These are phyloP conservation scores for Fusarium temperatum DNA, from an alignment of 2,329 filamentous ascomycete species.

Conservation along the genomic window DNA sequence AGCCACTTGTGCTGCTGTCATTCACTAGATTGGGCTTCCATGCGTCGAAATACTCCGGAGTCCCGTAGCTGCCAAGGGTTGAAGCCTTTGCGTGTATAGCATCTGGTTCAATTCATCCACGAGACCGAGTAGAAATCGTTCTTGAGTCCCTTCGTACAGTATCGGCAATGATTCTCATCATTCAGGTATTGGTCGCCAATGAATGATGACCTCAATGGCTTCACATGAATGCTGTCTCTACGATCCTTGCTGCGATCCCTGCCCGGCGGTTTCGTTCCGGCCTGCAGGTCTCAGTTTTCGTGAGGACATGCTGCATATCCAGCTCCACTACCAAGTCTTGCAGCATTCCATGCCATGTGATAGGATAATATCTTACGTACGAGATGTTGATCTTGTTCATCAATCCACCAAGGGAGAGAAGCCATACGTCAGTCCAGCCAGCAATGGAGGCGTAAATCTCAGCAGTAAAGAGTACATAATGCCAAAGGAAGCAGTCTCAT, in stretches of 20 bases:
- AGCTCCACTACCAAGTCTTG: not conserved
- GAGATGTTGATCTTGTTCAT: not conserved
- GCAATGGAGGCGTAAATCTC: not conserved
- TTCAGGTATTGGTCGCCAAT: too few species aligned
- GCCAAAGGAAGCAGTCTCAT: too few species aligned
- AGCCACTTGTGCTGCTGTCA: not conserved
- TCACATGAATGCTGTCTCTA: not conserved
- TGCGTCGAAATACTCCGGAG: not conserved
- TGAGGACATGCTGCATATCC: not conserved
- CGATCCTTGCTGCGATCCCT: not conserved
- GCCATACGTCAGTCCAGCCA: not conserved
- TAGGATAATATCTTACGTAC: not conserved
- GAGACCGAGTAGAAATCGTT: not conserved
- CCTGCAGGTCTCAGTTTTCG: not conserved
- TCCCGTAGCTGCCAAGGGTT: not conserved
- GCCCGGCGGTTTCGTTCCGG: not conserved
- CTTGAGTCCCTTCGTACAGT: too few species aligned
- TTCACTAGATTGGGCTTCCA: not conserved
- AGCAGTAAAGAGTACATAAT: not conserved
- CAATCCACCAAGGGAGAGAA: not conserved
- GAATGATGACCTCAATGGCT: conserved; percentile 3
- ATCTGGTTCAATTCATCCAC: not conserved
- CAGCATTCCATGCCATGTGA: not conserved
- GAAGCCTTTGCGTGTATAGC: rapidly evolving
- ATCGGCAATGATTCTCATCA: too few species aligned